phyloP scores from a whole-genome alignment of 2,329 filamentous ascomycete species.

The Rutstroemia sp. region DNA sequence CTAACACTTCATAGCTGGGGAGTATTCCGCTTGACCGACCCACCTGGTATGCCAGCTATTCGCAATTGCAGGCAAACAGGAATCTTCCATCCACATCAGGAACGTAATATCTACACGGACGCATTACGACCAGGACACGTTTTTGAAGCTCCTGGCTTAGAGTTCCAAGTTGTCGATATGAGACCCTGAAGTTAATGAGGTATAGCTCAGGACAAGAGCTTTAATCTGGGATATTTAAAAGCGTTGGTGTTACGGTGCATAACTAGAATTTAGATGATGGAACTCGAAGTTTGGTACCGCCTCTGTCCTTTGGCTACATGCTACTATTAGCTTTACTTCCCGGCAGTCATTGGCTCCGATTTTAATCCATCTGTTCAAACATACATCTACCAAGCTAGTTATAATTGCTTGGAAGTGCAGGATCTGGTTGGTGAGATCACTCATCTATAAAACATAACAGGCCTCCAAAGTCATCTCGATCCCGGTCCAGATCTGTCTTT shows the following conservation, averaged over 20 bases:
- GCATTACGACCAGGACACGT: conserved; percentile 47
- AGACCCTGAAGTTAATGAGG: conserved; percentile 24
- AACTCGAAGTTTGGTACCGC: no score
- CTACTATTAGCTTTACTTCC: no score
- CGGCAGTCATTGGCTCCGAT: no score
- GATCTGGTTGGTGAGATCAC: no score
- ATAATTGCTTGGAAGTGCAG: no score
- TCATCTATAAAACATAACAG: no score
- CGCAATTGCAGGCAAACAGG: conserved; percentile 69
- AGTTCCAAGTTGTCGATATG: conserved; percentile 61
- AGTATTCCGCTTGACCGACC: conserved; percentile 87
- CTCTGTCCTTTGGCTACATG: no score
- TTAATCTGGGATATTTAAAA: neutral
- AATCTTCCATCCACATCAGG: conserved; percentile 70
- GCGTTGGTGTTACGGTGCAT: neutral
- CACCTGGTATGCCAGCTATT: conserved; percentile 81
- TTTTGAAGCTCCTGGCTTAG: conserved; percentile 45
- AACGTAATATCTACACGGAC: conserved; percentile 33
- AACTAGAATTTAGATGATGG: neutral
- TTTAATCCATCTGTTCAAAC: no score
- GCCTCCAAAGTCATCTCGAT: no score
- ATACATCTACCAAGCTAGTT: no score
- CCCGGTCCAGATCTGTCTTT: no score
- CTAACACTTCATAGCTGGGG: conserved; percentile 57
- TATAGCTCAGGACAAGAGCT: neutral